phyloP scores from a whole-genome alignment of 2,329 filamentous ascomycete species.

The Chaetomium globosum region DNA sequence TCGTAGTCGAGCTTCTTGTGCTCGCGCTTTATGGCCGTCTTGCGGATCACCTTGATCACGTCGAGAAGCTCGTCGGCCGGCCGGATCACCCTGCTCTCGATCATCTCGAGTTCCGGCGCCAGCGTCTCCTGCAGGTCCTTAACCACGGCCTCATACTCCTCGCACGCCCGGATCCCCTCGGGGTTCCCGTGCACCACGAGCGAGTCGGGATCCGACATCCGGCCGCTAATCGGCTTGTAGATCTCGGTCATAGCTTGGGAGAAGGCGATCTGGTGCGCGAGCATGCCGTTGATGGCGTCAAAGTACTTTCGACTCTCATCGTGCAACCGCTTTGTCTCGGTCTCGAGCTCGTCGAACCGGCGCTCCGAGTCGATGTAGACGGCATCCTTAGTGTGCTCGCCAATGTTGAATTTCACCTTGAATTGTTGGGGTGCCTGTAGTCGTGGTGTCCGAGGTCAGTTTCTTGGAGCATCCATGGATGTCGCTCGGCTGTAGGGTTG shows the following conservation, averaged over 20 bases:
- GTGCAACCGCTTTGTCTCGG: conserved; percentile 93
- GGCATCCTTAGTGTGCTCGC: conserved; percentile 91
- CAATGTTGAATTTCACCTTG: conserved; percentile 90
- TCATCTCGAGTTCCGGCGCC: conserved; percentile 94
- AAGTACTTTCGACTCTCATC: conserved; percentile 98
- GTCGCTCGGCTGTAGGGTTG: background rate
- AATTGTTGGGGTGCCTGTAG: conserved; percentile 81
- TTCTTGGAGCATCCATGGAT: background rate
- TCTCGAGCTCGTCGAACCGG: conserved; percentile 90
- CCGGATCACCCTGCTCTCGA: conserved; percentile 85
- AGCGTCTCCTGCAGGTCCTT: conserved; percentile 86
- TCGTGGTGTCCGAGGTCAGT: conserved; percentile 9
- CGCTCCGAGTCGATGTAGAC: conserved; percentile 94
- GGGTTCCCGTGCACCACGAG: conserved; percentile 81
- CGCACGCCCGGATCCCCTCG: conserved; percentile 91
- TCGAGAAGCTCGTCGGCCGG: conserved; percentile 92
- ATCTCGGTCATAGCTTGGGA: conserved; percentile 94
- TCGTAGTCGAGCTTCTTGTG: conserved; percentile 98
- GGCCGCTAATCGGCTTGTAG: conserved; percentile 96
- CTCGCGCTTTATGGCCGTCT: conserved; percentile 83
- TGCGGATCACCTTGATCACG: conserved; percentile 93
- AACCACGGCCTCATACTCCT: conserved; percentile 92
- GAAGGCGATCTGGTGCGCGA: conserved; percentile 96
- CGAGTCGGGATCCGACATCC: conserved; percentile 88
- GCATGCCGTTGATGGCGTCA: conserved; percentile 96